Percentiles rank a stretch among this genome's conserved stretches.
phyloP scores from a whole-genome alignment of 352 stramenopile species.

The Phytophthora sojae region DNA sequence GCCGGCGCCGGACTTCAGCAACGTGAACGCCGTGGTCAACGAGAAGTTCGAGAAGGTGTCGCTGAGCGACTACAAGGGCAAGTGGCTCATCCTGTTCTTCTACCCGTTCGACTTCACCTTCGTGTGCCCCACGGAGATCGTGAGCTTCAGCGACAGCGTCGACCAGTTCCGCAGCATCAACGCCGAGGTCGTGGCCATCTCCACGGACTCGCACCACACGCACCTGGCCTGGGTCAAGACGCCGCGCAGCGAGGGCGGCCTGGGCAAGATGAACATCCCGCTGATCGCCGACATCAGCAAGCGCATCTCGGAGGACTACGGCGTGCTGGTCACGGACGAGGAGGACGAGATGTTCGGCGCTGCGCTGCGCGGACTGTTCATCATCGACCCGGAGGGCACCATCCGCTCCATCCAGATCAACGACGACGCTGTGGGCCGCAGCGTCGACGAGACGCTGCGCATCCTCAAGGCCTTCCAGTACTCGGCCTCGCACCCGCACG shows the following conservation, averaged over 20 bases:
- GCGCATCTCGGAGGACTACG: constrained; percentile 86
- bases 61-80: constrained; percentile 75
- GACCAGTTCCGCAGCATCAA: constrained; percentile 82
- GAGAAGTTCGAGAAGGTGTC: constrained; percentile 86
- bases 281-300: constrained; percentile 86
- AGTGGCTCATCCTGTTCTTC: constrained; percentile 91
- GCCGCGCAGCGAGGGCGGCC: constrained; percentile 72
- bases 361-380: constrained; percentile 81
- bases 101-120: constrained; percentile 92
- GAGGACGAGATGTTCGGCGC: constrained; percentile 83
- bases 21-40: constrained; percentile 82
- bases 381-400: constrained; percentile 86
- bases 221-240: constrained; percentile 88
- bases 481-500: constrained; percentile 68
- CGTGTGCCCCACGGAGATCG: constrained; percentile 86
- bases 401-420: constrained; percentile 90
- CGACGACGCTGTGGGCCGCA: constrained; percentile 83
- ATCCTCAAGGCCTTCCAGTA: constrained; percentile 91
- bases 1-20: constrained; percentile 69
- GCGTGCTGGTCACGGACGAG: constrained; percentile 85
- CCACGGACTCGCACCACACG: constrained; percentile 86
- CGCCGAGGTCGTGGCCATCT: constrained; percentile 81
- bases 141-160: constrained; percentile 82
- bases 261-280: constrained; percentile 88
- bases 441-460: constrained; percentile 83